phyloP scores from a whole-genome alignment of 2,329 filamentous ascomycete species.

The Annulohypoxylon truncatum region DNA sequence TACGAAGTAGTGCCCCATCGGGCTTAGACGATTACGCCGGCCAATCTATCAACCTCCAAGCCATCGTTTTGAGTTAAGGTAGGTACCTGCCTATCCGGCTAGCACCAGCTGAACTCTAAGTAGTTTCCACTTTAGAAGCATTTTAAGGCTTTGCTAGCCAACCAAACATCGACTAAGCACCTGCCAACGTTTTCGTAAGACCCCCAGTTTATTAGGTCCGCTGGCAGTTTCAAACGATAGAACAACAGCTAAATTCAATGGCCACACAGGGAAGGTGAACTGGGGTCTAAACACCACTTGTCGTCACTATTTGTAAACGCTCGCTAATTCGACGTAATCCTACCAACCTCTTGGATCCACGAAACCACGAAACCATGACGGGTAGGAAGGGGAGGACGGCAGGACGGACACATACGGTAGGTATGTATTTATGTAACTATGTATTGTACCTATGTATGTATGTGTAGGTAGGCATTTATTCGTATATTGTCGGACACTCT shows the following conservation, averaged over 20 bases:
- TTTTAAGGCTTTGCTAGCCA: not conserved
- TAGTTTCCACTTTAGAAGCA: not conserved
- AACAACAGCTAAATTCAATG: conserved; percentile 15
- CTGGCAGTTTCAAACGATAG: conserved; percentile 33
- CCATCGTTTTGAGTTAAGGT: conserved; percentile 21
- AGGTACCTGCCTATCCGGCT: conserved; percentile 22
- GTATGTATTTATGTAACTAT: too few species aligned
- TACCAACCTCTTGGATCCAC: conserved; percentile 14
- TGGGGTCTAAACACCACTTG: conserved; percentile 19
- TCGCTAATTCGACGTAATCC: conserved; percentile 26
- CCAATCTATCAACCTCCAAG: conserved; percentile 22
- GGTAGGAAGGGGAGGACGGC: too few species aligned
- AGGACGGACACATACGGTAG: too few species aligned
- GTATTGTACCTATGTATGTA: not conserved
- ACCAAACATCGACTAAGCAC: conserved; percentile 2
- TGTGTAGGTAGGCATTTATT: not conserved
- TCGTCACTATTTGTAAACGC: conserved; percentile 35
- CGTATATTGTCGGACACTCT: conserved; percentile 14
- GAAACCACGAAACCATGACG: not conserved
- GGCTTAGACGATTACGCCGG: conserved; percentile 27
- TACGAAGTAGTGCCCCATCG: conserved; percentile 25
- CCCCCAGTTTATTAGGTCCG: conserved; percentile 25
- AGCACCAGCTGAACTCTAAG: not conserved
- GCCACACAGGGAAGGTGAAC: conserved; percentile 30
- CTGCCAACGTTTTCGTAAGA: conserved; percentile 1